Percentiles rank a stretch among this genome's conserved stretches.
Conservation (phyloP, 441 rosid genomes). For the Macaranga tanarius region DNA sequence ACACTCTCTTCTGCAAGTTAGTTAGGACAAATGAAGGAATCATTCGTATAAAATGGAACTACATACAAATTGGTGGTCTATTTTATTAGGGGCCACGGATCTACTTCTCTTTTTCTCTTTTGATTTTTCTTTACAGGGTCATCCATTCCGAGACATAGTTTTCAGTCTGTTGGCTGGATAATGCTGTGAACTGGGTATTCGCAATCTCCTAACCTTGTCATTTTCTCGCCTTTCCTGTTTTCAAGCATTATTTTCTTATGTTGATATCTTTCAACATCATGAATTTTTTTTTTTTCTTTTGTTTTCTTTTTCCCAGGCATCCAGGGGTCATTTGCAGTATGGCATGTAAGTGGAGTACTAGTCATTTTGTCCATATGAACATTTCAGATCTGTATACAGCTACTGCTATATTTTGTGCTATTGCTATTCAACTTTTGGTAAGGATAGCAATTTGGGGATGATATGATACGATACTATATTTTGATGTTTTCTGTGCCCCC, state of each 20-base stretch:
- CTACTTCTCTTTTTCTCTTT: conserved; percentile 17
- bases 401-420: conserved; percentile 18
- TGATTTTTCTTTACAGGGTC: conserved; percentile 26
- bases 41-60: conserved; percentile 32
- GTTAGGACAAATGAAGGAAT: conserved; percentile 38
- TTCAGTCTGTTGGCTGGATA: conserved; percentile 24
- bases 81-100: conserved; percentile 48
- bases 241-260: background rate
- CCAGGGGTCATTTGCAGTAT: conserved; percentile 20
- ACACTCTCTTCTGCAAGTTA: conserved; percentile 16
- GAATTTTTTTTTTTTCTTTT: too few species aligned
- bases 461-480: too few species aligned
- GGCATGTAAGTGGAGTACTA: conserved; percentile 14
- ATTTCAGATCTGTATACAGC: conserved; percentile 15
- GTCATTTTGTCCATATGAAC: conserved; percentile 18
- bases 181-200: conserved; percentile 27
- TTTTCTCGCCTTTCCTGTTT: background rate
- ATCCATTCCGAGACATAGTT: conserved; percentile 17
- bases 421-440: conserved; percentile 20
- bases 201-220: background rate
- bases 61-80: conserved; percentile 44
- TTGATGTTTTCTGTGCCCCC: conserved; percentile 8
- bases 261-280: background rate
- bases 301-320: conserved; percentile 19
- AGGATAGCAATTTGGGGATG: conserved; percentile 27